A percentile compares a stretch with the other conserved stretches of the same genome.
phyloP scores from a whole-genome alignment of 768 basidiomycete species.

The Leccinum incarnatum region DNA sequence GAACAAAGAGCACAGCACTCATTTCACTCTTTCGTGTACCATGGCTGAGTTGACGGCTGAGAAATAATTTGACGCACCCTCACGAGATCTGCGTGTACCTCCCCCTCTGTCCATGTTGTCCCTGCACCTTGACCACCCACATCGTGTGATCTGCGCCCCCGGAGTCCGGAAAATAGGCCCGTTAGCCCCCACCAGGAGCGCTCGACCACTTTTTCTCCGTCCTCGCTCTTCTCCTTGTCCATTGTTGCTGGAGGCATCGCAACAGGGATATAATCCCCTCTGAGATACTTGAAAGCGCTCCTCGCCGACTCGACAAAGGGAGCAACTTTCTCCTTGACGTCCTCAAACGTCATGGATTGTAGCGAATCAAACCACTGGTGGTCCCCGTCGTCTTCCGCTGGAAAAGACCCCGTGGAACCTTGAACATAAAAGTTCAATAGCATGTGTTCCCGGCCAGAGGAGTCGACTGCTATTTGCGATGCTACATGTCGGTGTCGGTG shows the following conservation, averaged over 20 bases:
- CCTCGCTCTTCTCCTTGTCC: slow-evolving; percentile 30
- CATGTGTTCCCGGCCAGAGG: slow-evolving; percentile 77
- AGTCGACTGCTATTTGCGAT: slow-evolving; percentile 73
- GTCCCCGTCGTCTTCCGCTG: slow-evolving; percentile 25
- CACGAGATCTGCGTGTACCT: slow-evolving; percentile 77
- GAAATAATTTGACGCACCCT: slow-evolving; percentile 46
- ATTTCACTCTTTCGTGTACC: not conserved
- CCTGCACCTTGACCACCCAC: slow-evolving; percentile 36
- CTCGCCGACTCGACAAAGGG: slow-evolving; percentile 49
- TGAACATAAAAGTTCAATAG: slow-evolving; percentile 81
- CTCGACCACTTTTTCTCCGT: slow-evolving; percentile 29
- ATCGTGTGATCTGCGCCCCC: slow-evolving; percentile 37
- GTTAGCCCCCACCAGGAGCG: slow-evolving; percentile 52
- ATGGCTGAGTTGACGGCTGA: not conserved
- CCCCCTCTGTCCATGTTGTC: slow-evolving; percentile 64
- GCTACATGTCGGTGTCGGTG: slow-evolving; percentile 82
- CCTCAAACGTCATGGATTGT: slow-evolving; percentile 55
- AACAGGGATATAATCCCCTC: slow-evolving; percentile 54
- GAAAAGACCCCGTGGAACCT: slow-evolving; percentile 40
- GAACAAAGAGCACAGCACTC: slow-evolving; percentile 4
- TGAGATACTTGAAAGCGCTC: slow-evolving; percentile 68
- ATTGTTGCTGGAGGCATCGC: slow-evolving; percentile 29
- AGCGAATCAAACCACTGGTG: slow-evolving; percentile 38
- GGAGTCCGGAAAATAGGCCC: slow-evolving; percentile 68
- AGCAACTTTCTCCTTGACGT: slow-evolving; percentile 43